Base-by-base conservation (phyloP, 345 rosid genomes). In the Brassica carinata region DNA sequence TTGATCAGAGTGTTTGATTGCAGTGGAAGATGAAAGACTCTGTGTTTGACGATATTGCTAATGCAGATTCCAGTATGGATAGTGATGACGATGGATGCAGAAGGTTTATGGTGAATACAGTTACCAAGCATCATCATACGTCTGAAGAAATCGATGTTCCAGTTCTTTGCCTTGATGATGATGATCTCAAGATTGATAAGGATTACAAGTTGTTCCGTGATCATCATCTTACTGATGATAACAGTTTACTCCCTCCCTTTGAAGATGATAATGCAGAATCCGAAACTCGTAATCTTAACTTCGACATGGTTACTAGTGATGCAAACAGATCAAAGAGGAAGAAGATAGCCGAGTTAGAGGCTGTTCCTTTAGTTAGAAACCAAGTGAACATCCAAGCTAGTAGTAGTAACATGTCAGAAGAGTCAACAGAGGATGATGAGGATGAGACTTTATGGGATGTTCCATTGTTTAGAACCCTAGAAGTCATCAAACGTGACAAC, bases 211-310 rank as follows among this genome's bases (percentile, higher is more conserved):
- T 70, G 23, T 4, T 55, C 36, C 23, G 64, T 27, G 73, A 75
- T 75, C 57, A 75, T 75, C 57, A 55, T 55, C 72, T 75, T 64
- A 17, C 17, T 14, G 67, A 43, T 81, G 40, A 29, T 18, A 65
- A 55, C 29, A 64, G 3, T 18, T 18, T 64, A 30, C 3, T 66
- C 18, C 38, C 55, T 75, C 26, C 33, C 48, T 69, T 63, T 27
- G 79, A 64, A 63, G 57, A 15, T n/a, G 67, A 36, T n/a, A n/a
- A n/a, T n/a, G n/a, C n/a, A 8, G 59, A 5, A 34, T 74, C 71
- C 27, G 61, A 74, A 4, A 69, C 36, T 64, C 83, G 83, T 80
- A 69, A n/a, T n/a, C n/a, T n/a, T n/a, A n/a, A n/a, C n/a, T 11
- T 45, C 53, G 3, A 13, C 53, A 51, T 51, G 18, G 2, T 51